Evolutionary conservation across 805 yeast species (phyloP).

Genomic region (Cyberlindnera nakhonratchasimensis): DNA sequence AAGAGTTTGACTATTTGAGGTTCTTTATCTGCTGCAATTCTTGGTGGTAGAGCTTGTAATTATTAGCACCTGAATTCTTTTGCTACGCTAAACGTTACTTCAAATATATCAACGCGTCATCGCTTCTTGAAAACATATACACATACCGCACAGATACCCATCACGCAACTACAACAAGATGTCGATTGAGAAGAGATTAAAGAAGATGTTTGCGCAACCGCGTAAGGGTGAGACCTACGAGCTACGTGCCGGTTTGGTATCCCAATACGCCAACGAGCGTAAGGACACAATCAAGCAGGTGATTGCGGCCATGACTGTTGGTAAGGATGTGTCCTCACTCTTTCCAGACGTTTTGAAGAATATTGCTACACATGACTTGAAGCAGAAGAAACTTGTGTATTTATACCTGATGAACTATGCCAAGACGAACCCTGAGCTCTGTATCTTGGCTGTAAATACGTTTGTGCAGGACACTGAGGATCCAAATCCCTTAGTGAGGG

Average conservation of each 20-base stretch:
- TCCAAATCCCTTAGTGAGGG: constrained; percentile 93
- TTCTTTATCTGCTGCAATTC: too few relatives aligned
- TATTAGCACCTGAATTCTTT: too few relatives aligned
- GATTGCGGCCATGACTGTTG: constrained; percentile 96
- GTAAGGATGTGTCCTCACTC: constrained; percentile 90
- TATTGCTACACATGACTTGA: constrained; percentile 93
- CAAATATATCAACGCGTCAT: too few relatives aligned
- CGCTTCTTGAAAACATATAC: too few relatives aligned
- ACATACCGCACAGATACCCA: not conserved
- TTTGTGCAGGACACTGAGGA: constrained; percentile 94
- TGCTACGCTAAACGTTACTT: too few relatives aligned
- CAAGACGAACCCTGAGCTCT: constrained; percentile 90
- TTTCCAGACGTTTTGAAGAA: constrained; percentile 96
- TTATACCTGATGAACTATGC: constrained; percentile 96
- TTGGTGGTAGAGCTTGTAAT: too few relatives aligned
- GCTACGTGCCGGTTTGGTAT: constrained; percentile 82
- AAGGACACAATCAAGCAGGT: constrained; percentile 97
- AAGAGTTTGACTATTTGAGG: too few relatives aligned
- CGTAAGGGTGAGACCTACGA: constrained; percentile 83
- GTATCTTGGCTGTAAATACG: constrained; percentile 94
- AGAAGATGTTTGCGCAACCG: constrained; percentile 56
- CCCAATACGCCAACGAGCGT: constrained; percentile 91
- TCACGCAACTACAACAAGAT: constrained; percentile 1
- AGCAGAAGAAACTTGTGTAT: constrained; percentile 94
- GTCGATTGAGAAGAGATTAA: constrained; percentile 47